Base-by-base conservation (phyloP, 2,329 filamentous ascomycete species). In the Fusarium annulatum region DNA sequence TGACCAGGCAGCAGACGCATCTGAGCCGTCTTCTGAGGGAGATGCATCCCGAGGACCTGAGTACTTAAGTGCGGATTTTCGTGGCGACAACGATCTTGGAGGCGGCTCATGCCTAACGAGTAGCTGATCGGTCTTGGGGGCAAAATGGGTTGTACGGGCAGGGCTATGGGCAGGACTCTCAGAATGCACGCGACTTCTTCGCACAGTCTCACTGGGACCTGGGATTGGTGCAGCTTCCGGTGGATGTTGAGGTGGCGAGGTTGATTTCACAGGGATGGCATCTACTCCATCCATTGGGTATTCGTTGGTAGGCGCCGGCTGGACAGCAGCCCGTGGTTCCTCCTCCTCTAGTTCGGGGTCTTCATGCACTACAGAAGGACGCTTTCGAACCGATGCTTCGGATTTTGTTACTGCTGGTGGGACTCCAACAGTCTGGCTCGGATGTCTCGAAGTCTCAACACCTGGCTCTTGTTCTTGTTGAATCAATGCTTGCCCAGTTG, bases 61-160 rank as follows among this genome's bases (percentile, higher is more conserved):
- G 18, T 90, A 86, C 79, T 95, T 95, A 71, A 95, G 79, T 4
- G 93, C 93, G 3, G 93, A 94, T 80, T 96, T 96, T 51, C 90
- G 90, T 15, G 93, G 93, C 0, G 93, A 95, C 16, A 93, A 84
- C 9, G 93, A 94, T 53, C 93, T 88, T 36, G 90, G 85, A 28
- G 92, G 91, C 10, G 93, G 93, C 61, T 90, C 87, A 78, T 95
- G 93, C 71, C 86, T 90, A 34, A 92, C 85, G 3, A 86, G 82
- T 18, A 90, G 79, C 46, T 84, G 87, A 39, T 90, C 86, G 21
- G 89, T 84, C 12, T 87, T 85, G 15, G 87, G 79, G 3, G 89
- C 89, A 79, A 95, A 95, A 76, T 90, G 92, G 18, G 93, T 89
- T 36, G 88, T 90, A 39, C 92, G 88, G 30, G 85, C 87, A 23